A percentile compares a stretch with the other conserved stretches of the same genome.
phyloP scores from a whole-genome alignment of 2,329 filamentous ascomycete genomes.

The Verruconis gallopava region DNA sequence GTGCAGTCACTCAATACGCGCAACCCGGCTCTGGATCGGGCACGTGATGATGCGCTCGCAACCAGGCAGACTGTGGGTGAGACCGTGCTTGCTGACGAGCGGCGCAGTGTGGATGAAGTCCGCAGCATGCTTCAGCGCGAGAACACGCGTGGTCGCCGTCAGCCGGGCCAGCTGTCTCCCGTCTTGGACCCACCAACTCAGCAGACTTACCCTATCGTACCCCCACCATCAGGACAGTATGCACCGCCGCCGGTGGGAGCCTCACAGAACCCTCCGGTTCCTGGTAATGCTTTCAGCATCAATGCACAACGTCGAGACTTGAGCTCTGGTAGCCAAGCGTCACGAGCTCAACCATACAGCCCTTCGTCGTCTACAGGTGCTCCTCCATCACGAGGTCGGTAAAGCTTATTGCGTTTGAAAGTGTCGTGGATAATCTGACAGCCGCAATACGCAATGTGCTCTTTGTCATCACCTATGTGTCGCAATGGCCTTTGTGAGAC shows the following conservation, averaged over 20 bases:
- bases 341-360: neutral
- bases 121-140: conserved; percentile 31
- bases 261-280: neutral
- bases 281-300: neutral
- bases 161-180: neutral
- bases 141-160: conserved; percentile 25
- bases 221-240: neutral
- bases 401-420: too few relatives aligned
- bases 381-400: neutral
- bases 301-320: neutral
- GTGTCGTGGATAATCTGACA: too few relatives aligned
- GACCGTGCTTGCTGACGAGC: neutral
- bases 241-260: neutral
- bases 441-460: too few relatives aligned
- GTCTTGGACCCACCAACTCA: neutral
- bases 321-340: neutral
- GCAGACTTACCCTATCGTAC: neutral
- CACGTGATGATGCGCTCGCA: conserved; percentile 34
- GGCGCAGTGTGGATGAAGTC: conserved; percentile 35
- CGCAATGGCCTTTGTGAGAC: too few relatives aligned
- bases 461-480: too few relatives aligned
- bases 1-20: conserved; percentile 33
- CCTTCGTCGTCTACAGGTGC: neutral
- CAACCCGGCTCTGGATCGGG: conserved; percentile 28
- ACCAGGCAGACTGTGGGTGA: conserved; percentile 24